Conservation (phyloP, 1,139 yeast species). For the Arxiozyma telluris region DNA sequence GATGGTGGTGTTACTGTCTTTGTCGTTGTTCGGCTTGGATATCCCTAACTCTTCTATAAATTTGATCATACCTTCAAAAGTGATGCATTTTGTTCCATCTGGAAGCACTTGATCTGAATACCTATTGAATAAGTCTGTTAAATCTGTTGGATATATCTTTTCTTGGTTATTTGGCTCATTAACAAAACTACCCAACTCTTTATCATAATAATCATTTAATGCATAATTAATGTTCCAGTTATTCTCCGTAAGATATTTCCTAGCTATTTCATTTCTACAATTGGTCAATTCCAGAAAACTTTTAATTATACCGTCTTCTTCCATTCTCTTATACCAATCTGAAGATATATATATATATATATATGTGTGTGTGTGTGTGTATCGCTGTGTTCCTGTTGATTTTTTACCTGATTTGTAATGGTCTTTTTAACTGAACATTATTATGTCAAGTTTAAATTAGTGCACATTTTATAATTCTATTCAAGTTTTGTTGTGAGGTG, state of each 20-base stretch:
- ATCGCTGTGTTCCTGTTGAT: background rate
- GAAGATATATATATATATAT: too few relatives aligned
- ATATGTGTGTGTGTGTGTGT: too few relatives aligned
- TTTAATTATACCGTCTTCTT: constrained; percentile 7
- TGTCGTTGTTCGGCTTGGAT: constrained; percentile 36
- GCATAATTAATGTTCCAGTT: constrained; percentile 28
- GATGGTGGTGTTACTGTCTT: background rate
- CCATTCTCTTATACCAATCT: background rate
- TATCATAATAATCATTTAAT: constrained; percentile 27
- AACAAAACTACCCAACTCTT: constrained; percentile 18
- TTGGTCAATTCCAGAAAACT: constrained; percentile 20
- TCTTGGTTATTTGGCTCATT: constrained; percentile 1
- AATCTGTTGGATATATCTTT: constrained; percentile 14
- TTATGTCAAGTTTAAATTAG: too few relatives aligned
- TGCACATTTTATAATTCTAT: too few relatives aligned
- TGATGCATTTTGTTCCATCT: constrained; percentile 34
- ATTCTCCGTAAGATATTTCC: constrained; percentile 19
- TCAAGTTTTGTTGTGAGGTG: too few relatives aligned
- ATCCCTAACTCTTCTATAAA: constrained; percentile 59
- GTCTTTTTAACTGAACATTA: background rate
- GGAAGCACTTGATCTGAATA: constrained; percentile 25
- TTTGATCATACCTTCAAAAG: constrained; percentile 66
- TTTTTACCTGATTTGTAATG: background rate
- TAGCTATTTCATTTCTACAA: constrained; percentile 16
- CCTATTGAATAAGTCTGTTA: constrained; percentile 17